Conservation (phyloP, 495 filamentous ascomycete genomes). For the Xylaria scruposa region DNA sequence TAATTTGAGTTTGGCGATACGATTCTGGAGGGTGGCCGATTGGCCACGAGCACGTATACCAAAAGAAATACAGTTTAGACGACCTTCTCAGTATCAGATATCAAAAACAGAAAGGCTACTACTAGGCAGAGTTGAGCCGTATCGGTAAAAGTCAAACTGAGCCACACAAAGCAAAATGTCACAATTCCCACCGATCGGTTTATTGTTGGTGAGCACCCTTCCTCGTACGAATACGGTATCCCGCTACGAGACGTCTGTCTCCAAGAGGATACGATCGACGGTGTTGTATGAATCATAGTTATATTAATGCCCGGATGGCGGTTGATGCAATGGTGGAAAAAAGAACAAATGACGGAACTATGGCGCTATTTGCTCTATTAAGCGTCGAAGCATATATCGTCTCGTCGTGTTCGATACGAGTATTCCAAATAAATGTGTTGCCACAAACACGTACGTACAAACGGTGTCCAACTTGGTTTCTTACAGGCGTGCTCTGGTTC, state of each 20-base stretch:
- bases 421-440: not conserved
- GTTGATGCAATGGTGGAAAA: not conserved
- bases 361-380: not conserved
- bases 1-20: not conserved
- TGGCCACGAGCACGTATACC: not conserved
- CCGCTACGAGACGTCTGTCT: not conserved
- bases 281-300: not conserved
- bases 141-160: not conserved
- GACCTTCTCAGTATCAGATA: not conserved
- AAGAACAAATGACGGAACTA: not conserved
- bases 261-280: conserved; percentile 17
- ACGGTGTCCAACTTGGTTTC: not conserved
- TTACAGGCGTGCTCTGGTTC: not conserved
- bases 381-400: not conserved
- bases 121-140: not conserved
- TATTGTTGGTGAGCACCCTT: not conserved
- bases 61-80: not conserved
- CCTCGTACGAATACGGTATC: conserved; percentile 1
- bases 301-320: not conserved
- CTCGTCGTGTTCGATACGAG: not conserved
- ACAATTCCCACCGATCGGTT: not conserved
- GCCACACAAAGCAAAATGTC: not conserved
- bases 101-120: not conserved
- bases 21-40: not conserved
- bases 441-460: not conserved